phyloP scores from a whole-genome alignment of 768 basidiomycete genomes.

The Amyloporia xantha region DNA sequence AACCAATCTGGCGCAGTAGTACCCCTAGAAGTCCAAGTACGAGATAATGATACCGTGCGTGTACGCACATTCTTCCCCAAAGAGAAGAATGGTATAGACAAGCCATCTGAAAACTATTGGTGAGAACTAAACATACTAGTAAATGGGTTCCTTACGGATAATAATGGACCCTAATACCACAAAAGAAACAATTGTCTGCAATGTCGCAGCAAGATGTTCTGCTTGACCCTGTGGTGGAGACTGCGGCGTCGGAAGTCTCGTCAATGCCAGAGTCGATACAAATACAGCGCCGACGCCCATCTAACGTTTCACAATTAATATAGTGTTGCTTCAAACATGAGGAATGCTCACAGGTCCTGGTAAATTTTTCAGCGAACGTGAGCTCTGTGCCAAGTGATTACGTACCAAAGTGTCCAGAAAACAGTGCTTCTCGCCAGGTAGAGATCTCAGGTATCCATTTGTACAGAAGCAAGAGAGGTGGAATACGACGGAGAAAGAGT shows the following conservation, averaged over 20 bases:
- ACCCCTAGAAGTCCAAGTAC: conserved; percentile 33
- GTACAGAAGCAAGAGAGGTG: conserved; percentile 70
- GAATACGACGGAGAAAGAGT: conserved; percentile 73
- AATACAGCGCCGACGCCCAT: conserved; percentile 95
- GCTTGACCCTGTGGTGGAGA: conserved; percentile 59
- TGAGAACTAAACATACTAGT: neutral
- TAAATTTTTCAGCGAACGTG: neutral
- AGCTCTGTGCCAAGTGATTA: neutral
- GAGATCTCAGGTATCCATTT: conserved; percentile 82
- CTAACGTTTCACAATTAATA: conserved; percentile 27
- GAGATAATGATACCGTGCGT: conserved; percentile 39
- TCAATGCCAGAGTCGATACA: conserved; percentile 68
- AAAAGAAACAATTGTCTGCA: conserved; percentile 85
- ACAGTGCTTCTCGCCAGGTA: conserved; percentile 81
- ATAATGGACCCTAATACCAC: conserved; percentile 83
- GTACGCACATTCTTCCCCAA: conserved; percentile 41
- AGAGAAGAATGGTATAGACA: conserved; percentile 65
- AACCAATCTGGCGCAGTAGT: conserved; percentile 40
- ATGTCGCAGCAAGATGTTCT: conserved; percentile 62
- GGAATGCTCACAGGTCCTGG: conserved; percentile 55
- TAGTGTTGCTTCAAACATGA: too few relatives aligned
- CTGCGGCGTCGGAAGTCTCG: conserved; percentile 49
- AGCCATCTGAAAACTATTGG: conserved; percentile 40
- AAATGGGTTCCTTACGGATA: conserved; percentile 46
- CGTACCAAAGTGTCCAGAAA: conserved; percentile 86